Evolutionary conservation across 768 basidiomycete species (phyloP), one percentile per base, ranked within the genome.

Genomic region (Daedaleopsis sinensis): DNA sequence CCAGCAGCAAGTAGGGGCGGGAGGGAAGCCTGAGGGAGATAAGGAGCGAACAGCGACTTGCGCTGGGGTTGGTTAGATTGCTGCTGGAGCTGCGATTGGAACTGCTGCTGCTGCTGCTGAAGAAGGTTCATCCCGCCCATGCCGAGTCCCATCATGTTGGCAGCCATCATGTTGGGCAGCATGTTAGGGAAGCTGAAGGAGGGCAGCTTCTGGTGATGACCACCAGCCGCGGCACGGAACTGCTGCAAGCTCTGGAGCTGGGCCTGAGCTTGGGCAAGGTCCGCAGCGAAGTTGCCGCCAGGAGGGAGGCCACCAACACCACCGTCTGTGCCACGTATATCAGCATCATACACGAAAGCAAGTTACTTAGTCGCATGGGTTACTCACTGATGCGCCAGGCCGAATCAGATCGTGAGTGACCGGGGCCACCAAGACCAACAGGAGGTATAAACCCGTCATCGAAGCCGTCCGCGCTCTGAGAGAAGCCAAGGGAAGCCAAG

Each of bases 111-210:
- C 65, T 96, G 92, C 70, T 96, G 94, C 71, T 96, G 95, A 62
- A 95, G 83, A 23, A 96, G 76, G 73, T 89, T 94, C 72, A 89
- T 87, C 49, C 91, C 85, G 36, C 91, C 89, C 56, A 93, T 82
- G 51, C 89, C 88, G 39, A 95, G 77, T 19, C 94, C 93, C 93
- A 94, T 93, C 88, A 93, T 95, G 68, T 93, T 97, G 18, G 94
- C 95, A 3, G 94, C 95, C 90, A 95, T 92, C 86, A 96, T 90
- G 70, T 96, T 96, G 6, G 95, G 96, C 15, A 97, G 80, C 94
- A 97, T 97, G 73, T 97, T 97, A 6, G 96, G 96, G 80, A 98
- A 95, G 72, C 92, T 94, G 78, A 97, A 98, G 4, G 96, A 98
- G 10, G 92, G 85, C 93, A 97, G 94, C 80, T 96, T 96, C 73